Percentiles rank a stretch among this genome's conserved stretches.
Conservation (phyloP, 1,139 yeast genomes). For the Yamadazyma pseudoaaseri region DNA sequence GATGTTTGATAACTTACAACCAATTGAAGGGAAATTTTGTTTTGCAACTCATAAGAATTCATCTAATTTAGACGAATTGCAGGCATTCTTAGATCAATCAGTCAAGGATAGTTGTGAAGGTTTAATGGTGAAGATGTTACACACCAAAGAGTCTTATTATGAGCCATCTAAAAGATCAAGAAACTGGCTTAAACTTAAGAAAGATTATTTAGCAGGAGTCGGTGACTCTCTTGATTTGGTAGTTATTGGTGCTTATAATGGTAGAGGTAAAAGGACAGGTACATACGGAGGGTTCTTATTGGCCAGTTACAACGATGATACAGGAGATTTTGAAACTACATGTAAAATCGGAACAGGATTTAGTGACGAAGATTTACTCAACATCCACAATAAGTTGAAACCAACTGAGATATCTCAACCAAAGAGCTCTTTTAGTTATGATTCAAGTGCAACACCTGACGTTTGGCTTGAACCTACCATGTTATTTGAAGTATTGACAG, state of each 20-base stretch:
- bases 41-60: conserved; percentile 79
- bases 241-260: conserved; percentile 91
- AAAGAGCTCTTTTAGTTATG: conserved; percentile 69
- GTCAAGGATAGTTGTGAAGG: conserved; percentile 94
- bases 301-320: conserved; percentile 85
- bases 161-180: conserved; percentile 95
- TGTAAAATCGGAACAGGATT: conserved; percentile 98
- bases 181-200: conserved; percentile 93
- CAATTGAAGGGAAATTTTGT: conserved; percentile 74
- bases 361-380: conserved; percentile 75
- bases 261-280: conserved; percentile 93
- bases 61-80: conserved; percentile 74
- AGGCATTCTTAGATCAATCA: conserved; percentile 83
- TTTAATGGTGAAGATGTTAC: conserved; percentile 86
- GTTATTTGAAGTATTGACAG: conserved; percentile 89
- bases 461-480: conserved; percentile 94
- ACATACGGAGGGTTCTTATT: conserved; percentile 90
- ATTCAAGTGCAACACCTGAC: conserved; percentile 75
- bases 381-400: conserved; percentile 57
- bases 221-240: conserved; percentile 95
- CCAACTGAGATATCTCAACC: conserved; percentile 71
- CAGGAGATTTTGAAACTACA: conserved; percentile 91
- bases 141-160: conserved; percentile 77
- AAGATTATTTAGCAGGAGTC: conserved; percentile 89
- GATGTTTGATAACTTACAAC: conserved; percentile 54